Evolutionary conservation across 75 land plant genomes (phyloP), one percentile per base, ranked within the genome.

Genomic region (Pinus taeda): DNA sequence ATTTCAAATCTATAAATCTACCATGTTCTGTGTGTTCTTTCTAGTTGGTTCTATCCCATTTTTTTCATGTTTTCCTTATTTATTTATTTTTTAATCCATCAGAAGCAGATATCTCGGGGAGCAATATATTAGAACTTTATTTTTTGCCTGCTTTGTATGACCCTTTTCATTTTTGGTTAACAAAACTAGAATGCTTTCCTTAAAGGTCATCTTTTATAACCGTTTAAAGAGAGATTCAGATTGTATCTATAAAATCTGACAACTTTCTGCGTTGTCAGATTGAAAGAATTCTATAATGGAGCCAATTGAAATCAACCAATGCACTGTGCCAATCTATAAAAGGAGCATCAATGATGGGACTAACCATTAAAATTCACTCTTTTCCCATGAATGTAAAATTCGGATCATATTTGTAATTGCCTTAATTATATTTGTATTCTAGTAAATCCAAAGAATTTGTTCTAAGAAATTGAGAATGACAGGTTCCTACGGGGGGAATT

Each of bases 401-500:
- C 53, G n/a, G 24, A 69, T 69, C 22, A 42, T 11, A 42, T 39
- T 42, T 69, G 71, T 37, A 65, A n/a, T 4, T 20, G 22, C n/a
- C n/a, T 69, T 37, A 69, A 17, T n/a, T 11, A 30, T 64, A 6
- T 15, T 65, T 33, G 15, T 18, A 67, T 67, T 39, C 71, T 8
- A n/a, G 45, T n/a, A 9, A 2, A 45, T 42, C 20, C 71, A 69
- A 69, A 69, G 22, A 69, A 39, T 42, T 37, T n/a, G 9, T n/a
- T 2, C 53, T 69, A 69, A 33, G 14, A 60, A 39, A 55, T 55
- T 69, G 60, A 18, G 15, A 22, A 49, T 79, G 26, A 36, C 72
- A 97, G 99, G 89, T 97, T 39, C 55, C 93, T 15, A 97, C 98
- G 39, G 93, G 95, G 57, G 99, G 99, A 6, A 89, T 95, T 36